Evolutionary conservation across 2,329 filamentous ascomycete genomes (phyloP), one percentile per base, ranked within the genome.

Genomic region (Gaeumannomyces tritici): DNA sequence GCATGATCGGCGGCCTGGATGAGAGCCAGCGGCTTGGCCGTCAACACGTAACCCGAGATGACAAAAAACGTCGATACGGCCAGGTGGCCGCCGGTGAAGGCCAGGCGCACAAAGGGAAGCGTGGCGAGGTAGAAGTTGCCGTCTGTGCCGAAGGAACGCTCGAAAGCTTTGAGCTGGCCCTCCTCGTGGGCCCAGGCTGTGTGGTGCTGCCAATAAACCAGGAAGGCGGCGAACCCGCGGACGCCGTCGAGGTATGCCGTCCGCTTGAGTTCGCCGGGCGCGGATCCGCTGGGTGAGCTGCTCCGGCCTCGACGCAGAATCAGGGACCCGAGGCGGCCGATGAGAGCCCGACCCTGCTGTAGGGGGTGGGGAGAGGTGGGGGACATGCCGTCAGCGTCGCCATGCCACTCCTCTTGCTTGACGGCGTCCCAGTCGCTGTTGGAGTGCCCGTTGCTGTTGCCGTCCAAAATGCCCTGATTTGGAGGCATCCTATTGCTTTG

Each of bases 211-310:
- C 80, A 77, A 70, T 88, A 89, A 18, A 89, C 87, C 31, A 89
- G 70, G 33, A 89, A 77, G 3, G 87, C 85, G 5, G 86, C 86
- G 65, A 89, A 87, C 4, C 87, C 87, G 69, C 87, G 76, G 18
- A 89, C 74, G 18, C 87, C 87, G 66, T 89, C 87, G 26, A 87
- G 77, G 66, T 83, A 86, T n/a, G 84, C 83, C 6, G 84, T 87
- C 24, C 76, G 74, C 8, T 80, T 74, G 18, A 79, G 71, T 15
- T 61, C 54, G 6, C 60, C 28, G 9, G 51, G 51, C 3, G 24
- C 26, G 21, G 59, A 28, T 6, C 28, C 51, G 3, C 42, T 24
- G 9, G 31, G 60, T 1, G 60, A 55, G 51, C 42, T 61, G 29
- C 56, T 58, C 11, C 54, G n/a, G 8, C 28, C 60, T 11, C 51